Evolutionary conservation across 108 stramenopile genomes (phyloP).

Genomic region (Stephanodiscus minutulus): DNA sequence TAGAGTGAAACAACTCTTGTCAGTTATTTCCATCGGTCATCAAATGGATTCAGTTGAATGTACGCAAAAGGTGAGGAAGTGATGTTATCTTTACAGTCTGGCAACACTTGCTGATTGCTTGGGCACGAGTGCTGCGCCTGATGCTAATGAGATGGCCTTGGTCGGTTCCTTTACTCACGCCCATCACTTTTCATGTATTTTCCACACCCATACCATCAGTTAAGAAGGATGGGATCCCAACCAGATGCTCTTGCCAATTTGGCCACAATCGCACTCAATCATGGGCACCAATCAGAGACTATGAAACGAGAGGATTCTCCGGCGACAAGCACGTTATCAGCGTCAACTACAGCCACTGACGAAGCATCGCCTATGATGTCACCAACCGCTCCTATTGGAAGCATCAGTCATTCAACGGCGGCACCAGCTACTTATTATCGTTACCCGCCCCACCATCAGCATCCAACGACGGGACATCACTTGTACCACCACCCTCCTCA

Average conservation of each 20-base stretch:
- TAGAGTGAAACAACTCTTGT: background rate
- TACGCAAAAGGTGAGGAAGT: background rate
- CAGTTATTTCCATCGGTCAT: background rate
- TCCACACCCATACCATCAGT: background rate
- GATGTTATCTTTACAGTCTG: background rate
- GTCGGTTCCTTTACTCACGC: background rate
- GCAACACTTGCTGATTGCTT: background rate
- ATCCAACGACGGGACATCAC: conserved; percentile 7
- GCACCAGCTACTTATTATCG: conserved; percentile 13
- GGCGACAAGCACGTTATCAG: conserved; percentile 3
- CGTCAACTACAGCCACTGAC: conserved; percentile 4
- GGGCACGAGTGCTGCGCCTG: background rate
- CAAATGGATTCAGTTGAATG: background rate
- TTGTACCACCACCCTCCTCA: conserved; percentile 9
- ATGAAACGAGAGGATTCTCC: conserved; percentile 15
- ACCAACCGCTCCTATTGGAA: background rate
- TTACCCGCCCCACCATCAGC: conserved; percentile 6
- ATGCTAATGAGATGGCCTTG: background rate
- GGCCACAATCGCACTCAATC: conserved; percentile 12
- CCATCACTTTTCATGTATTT: background rate
- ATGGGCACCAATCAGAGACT: background rate
- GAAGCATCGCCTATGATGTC: background rate
- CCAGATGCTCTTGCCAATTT: conserved; percentile 10
- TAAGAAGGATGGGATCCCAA: background rate
- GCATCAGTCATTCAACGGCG: background rate